These are phyloP conservation scores for Taiozyma onychis DNA, from an alignment of 1,139 yeast genomes.

Conservation along the genomic window DNA sequence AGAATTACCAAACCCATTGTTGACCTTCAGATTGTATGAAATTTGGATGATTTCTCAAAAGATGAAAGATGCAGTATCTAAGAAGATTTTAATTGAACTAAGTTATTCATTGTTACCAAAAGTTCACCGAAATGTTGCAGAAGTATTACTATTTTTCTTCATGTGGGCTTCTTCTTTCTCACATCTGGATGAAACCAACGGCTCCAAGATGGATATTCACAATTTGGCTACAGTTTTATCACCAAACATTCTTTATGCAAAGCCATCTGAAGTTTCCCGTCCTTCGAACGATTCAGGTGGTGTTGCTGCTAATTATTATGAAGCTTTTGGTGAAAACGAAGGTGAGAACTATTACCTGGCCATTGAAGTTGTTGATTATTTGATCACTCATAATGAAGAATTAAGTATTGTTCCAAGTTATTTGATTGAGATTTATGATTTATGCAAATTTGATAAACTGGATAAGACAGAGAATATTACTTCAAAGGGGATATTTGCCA, in stretches of 20 bases:
- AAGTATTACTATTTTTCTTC: conserved; percentile 79
- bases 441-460: conserved; percentile 15
- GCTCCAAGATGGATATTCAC: conserved; percentile 95
- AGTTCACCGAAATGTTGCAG: conserved; percentile 78
- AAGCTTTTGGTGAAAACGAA: conserved; percentile 37
- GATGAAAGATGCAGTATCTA: conserved; percentile 40
- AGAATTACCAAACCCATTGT: conserved; percentile 86
- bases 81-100: conserved; percentile 58
- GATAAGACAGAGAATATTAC: conserved; percentile 12
- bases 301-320: conserved; percentile 27
- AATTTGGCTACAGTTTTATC: conserved; percentile 94
- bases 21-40: conserved; percentile 72
- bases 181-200: conserved; percentile 77
- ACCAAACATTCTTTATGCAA: conserved; percentile 74
- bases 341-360: conserved; percentile 86
- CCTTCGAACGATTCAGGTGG: conserved; percentile 18
- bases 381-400: conserved; percentile 81
- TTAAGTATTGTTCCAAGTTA: conserved; percentile 72
- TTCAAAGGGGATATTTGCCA: conserved; percentile 23
- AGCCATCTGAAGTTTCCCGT: conserved; percentile 27
- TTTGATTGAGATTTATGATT: conserved; percentile 25
- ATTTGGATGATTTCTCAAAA: conserved; percentile 78
- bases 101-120: conserved; percentile 79
- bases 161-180: conserved; percentile 97
- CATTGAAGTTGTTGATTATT: conserved; percentile 81